These are phyloP conservation scores for Solanum chmielewskii DNA, from an alignment of 257 asterid genomes.

Conservation along the genomic window DNA sequence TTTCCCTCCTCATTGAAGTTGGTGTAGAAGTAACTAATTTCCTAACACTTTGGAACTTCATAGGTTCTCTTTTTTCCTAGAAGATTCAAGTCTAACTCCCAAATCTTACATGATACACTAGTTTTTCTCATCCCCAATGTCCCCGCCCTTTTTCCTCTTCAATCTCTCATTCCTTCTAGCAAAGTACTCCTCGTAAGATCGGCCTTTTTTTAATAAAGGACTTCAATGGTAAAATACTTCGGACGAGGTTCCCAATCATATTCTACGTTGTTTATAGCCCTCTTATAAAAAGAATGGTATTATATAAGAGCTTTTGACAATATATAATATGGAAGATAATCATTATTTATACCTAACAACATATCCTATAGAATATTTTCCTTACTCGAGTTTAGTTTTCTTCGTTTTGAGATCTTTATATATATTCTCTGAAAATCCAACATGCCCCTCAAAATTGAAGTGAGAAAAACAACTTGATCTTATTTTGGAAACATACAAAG, in stretches of 20 bases:
- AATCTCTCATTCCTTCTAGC: conserved; percentile 85
- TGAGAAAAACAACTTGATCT: not conserved
- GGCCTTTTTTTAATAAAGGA: conserved; percentile 69
- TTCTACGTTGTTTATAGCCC: conserved; percentile 4
- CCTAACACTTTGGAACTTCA: conserved; percentile 30
- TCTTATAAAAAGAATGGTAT: not conserved
- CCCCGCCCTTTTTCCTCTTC: conserved; percentile 62
- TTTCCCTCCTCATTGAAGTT: conserved; percentile 29
- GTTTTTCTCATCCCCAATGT: conserved; percentile 34
- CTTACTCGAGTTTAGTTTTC: not conserved
- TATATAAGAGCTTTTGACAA: not conserved
- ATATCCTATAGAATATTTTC: not conserved
- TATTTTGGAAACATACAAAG: not conserved
- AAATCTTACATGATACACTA: conserved; percentile 28
- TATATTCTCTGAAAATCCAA: not conserved
- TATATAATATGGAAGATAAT: not conserved
- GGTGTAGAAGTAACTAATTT: conserved; percentile 43
- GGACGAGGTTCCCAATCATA: conserved; percentile 43
- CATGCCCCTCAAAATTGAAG: not conserved
- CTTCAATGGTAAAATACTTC: conserved; percentile 55
- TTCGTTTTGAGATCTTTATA: not conserved
- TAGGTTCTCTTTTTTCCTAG: conserved; percentile 49
- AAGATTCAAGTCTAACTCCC: conserved; percentile 67
- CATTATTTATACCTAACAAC: not conserved
- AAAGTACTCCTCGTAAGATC: conserved; percentile 62